These are phyloP conservation scores for Cladosporium phlei DNA, from an alignment of 2,329 filamentous ascomycete species.

Conservation along the genomic window DNA sequence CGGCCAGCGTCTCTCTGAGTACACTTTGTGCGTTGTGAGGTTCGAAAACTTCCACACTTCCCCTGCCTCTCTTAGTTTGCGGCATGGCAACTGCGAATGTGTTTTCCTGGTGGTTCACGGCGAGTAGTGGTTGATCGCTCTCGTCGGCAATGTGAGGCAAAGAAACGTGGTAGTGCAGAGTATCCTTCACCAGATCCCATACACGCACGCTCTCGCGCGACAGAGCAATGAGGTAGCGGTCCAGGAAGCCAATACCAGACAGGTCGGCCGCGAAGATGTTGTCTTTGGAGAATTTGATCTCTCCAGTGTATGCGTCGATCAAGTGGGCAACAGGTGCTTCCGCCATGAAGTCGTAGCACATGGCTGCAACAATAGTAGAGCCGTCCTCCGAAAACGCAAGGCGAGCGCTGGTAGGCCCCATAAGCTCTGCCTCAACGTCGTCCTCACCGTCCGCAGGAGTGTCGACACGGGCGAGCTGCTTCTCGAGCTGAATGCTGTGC, in stretches of 20 bases:
- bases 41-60: slow-evolving; percentile 59
- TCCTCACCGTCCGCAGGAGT: slow-evolving; percentile 31
- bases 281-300: slow-evolving; percentile 61
- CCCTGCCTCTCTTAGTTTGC: slow-evolving; percentile 28
- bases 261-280: slow-evolving; percentile 38
- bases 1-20: slow-evolving; percentile 39
- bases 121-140: slow-evolving; percentile 42
- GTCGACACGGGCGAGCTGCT: slow-evolving; percentile 23
- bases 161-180: slow-evolving; percentile 62
- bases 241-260: slow-evolving; percentile 60
- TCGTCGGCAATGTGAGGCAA: slow-evolving; percentile 36
- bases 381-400: slow-evolving; percentile 79
- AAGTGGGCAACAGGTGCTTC: slow-evolving; percentile 66
- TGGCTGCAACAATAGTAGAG: slow-evolving; percentile 61
- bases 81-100: slow-evolving; percentile 38
- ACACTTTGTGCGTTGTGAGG: slow-evolving; percentile 56
- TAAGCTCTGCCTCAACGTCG: slow-evolving; percentile 33
- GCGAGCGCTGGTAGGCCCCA: slow-evolving; percentile 48
- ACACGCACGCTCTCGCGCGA: slow-evolving; percentile 68
- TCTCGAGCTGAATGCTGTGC: slow-evolving; percentile 46
- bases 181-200: slow-evolving; percentile 79
- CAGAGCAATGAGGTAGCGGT: slow-evolving; percentile 68
- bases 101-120: slow-evolving; percentile 57
- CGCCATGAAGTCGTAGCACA: slow-evolving; percentile 12
- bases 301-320: slow-evolving; percentile 67